Evolutionary conservation across 768 basidiomycete genomes (phyloP).

Genomic region (Russula vinacea): DNA sequence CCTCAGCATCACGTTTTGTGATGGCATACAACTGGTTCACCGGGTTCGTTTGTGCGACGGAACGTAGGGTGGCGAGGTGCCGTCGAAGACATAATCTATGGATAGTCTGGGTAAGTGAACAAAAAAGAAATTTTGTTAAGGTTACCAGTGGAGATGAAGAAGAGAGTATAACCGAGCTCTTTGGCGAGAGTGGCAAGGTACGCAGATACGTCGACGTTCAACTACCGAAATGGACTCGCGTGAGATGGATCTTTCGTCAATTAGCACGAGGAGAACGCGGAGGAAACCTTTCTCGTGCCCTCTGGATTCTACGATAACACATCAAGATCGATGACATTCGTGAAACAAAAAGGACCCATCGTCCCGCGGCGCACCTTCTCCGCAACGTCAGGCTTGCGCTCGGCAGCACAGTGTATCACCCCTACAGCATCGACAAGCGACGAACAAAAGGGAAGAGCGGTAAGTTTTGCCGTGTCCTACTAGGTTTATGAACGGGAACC

Average conservation of each 20-base stretch:
- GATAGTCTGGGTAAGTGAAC: neutral
- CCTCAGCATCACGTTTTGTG: slow-evolving; percentile 85
- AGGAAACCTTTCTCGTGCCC: slow-evolving; percentile 55
- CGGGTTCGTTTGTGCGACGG: slow-evolving; percentile 74
- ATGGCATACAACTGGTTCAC: slow-evolving; percentile 85
- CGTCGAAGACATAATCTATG: slow-evolving; percentile 93
- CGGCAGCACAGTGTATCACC: slow-evolving; percentile 95
- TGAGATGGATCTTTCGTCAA: neutral
- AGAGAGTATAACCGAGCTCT: slow-evolving; percentile 59
- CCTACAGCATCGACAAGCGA: slow-evolving; percentile 42
- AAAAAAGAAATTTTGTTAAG: neutral
- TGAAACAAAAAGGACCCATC: neutral
- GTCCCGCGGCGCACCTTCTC: slow-evolving; percentile 59
- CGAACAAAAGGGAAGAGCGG: neutral
- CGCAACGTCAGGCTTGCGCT: slow-evolving; percentile 88
- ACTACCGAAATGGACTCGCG: slow-evolving; percentile 40
- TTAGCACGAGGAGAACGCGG: neutral
- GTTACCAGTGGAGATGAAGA: slow-evolving; percentile 89
- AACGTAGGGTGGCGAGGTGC: slow-evolving; percentile 85
- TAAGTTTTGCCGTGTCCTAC: slow-evolving; percentile 2
- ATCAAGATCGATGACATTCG: neutral
- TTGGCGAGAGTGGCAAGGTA: slow-evolving; percentile 66
- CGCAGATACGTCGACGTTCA: slow-evolving; percentile 76
- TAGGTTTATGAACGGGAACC: neutral
- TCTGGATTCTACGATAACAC: slow-evolving; percentile 56